Evolutionary conservation across 2,329 filamentous ascomycete genomes (phyloP), one percentile per base, ranked within the genome.

Genomic region (Aspergillus tubingensis): DNA sequence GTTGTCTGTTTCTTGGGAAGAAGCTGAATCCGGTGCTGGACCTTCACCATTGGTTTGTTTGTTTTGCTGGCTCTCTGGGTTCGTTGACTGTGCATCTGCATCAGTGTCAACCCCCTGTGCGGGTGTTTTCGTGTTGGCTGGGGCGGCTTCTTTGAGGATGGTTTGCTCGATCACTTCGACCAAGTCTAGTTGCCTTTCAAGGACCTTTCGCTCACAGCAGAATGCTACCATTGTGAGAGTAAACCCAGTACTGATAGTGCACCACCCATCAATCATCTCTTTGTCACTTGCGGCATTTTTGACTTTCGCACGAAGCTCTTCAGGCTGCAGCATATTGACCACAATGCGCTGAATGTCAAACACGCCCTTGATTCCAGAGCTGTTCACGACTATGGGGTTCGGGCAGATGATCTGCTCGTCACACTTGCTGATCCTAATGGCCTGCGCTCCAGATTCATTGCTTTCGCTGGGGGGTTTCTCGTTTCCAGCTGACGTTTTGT

Each of bases 301-400:
- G 38, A 64, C 47, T 11, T 54, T 61, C 17, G 60, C 50, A 19
- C 62, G 62, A 8, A 66, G 62, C 8, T 25, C 36, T 3, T 66
- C 17, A 2, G 55, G 53, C 13, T 64, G 57, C 21, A 62, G 32
- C 64, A 66, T 64, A 2, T 32, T 61, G 30, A 64, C 58, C n/a
- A 66, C 49, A 23, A 66, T 38, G 38, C 64, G 47, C 30, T 66
- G 64, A 8, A 66, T 61, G 32, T 66, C 64, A 38, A 66, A 65
- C 11, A 63, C 59, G n/a, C 63, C 63, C 1, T 57, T 57, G 8
- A 65, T 65, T 13, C 63, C 63, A 27, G 56, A 54, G 38, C 58
- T 65, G 51, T 50, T 64, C 8, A 65, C 59, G 2, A 54, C 57
- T 39, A 65, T 64, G 2, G 63, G 63, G 51, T 65, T 65, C 23